These are phyloP conservation scores for Dillenia suffruticosa DNA, from an alignment of 164 flowering plant genomes.

Conservation along the genomic window DNA sequence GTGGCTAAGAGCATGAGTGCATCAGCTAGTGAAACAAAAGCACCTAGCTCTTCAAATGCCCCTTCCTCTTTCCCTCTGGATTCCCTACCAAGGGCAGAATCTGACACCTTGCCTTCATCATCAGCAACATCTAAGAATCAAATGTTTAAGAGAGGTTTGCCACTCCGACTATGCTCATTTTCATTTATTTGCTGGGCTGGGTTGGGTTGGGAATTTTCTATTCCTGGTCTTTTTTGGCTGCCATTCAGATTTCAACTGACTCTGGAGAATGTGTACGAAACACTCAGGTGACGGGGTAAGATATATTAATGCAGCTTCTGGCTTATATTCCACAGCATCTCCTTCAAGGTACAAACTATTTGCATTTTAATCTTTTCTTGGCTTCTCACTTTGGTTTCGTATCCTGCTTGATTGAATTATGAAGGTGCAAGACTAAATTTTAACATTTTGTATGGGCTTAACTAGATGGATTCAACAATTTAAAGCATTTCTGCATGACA, in stretches of 20 bases:
- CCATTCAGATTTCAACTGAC: constrained; percentile 1
- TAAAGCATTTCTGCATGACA: no score
- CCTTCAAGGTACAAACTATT: constrained; percentile 48
- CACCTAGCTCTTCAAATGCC: constrained; percentile 33
- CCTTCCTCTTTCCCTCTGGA: constrained; percentile 33
- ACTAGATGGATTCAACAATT: no score
- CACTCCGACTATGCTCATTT: background rate
- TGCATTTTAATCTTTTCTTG: background rate
- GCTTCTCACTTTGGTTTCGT: no score
- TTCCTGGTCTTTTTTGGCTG: background rate
- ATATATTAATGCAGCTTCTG: constrained; percentile 42
- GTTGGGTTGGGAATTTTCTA: background rate
- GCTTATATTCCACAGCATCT: constrained; percentile 38
- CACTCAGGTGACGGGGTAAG: constrained; percentile 74
- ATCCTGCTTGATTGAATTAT: no score
- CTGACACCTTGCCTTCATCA: constrained; percentile 30
- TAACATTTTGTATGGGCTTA: no score
- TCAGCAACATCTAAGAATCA: constrained; percentile 45
- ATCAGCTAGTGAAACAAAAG: constrained; percentile 38
- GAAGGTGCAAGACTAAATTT: no score
- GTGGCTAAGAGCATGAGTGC: constrained; percentile 27
- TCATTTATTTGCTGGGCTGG: background rate
- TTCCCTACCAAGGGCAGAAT: constrained; percentile 47
- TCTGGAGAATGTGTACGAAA: background rate
- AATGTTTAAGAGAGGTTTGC: constrained; percentile 52